Conservation (phyloP, 2,329 filamentous ascomycete species). For the Teratosphaeria destructans region DNA sequence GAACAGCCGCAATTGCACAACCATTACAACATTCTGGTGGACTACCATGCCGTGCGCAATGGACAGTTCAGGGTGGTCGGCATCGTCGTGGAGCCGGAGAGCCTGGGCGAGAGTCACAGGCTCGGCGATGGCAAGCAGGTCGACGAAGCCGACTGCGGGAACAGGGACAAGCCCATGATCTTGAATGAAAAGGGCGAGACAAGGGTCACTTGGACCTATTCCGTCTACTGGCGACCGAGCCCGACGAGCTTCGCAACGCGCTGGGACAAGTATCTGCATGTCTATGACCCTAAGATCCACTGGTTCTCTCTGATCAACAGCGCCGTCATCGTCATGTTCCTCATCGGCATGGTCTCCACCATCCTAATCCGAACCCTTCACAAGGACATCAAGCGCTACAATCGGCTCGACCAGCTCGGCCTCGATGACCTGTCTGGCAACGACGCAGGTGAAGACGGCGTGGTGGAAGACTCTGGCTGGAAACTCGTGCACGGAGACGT, state of each 20-base stretch:
- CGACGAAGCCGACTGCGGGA: slow-evolving; percentile 50
- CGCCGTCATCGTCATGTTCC: slow-evolving; percentile 84
- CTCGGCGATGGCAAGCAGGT: slow-evolving; percentile 39
- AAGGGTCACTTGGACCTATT: slow-evolving; percentile 78
- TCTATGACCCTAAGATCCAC: slow-evolving; percentile 95
- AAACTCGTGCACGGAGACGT: slow-evolving; percentile 97
- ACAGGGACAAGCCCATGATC: slow-evolving; percentile 46
- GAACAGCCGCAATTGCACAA: slow-evolving; percentile 65
- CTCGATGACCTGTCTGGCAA: slow-evolving; percentile 80
- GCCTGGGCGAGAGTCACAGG: slow-evolving; percentile 48
- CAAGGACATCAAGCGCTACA: slow-evolving; percentile 95
- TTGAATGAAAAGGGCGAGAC: slow-evolving; percentile 53
- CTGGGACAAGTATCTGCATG: slow-evolving; percentile 98
- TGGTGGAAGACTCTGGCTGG: slow-evolving; percentile 97
- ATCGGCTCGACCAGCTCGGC: slow-evolving; percentile 81
- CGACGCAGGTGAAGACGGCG: slow-evolving; percentile 70
- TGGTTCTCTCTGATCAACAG: slow-evolving; percentile 99
- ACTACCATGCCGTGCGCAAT: slow-evolving; percentile 73
- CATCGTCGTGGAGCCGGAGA: slow-evolving; percentile 75
- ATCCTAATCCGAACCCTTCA: slow-evolving; percentile 77
- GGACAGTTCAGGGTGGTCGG: slow-evolving; percentile 80
- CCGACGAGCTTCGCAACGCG: slow-evolving; percentile 86
- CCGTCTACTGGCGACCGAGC: slow-evolving; percentile 78
- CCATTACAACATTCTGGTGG: slow-evolving; percentile 87
- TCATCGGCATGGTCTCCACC: slow-evolving; percentile 85